These are phyloP conservation scores for Coemansia sp. DNA, from an alignment of 192 early-diverging fungal genomes.

Conservation along the genomic window DNA sequence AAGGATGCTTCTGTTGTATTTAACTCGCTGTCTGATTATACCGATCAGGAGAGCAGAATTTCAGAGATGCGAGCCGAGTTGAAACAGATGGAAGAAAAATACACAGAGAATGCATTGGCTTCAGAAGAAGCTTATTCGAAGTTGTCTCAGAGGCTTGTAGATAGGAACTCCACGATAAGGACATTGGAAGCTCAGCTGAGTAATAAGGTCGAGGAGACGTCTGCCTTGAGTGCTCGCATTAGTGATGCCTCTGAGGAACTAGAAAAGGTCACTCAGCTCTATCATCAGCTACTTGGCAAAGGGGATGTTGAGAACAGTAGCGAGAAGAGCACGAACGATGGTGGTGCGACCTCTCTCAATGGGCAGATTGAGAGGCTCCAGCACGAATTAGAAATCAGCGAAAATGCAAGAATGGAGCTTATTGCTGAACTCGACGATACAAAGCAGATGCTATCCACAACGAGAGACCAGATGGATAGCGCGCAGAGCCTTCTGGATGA, in stretches of 20 bases:
- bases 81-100: not conserved
- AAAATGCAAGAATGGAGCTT: conserved; percentile 2
- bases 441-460: not conserved
- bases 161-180: not conserved
- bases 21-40: not conserved
- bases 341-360: conserved; percentile 7
- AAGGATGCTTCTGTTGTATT: not conserved
- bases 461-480: not conserved
- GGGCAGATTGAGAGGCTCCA: conserved; percentile 33
- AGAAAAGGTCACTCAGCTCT: conserved; percentile 12
- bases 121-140: conserved; percentile 6
- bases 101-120: conserved; percentile 10
- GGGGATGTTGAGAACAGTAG: conserved; percentile 18
- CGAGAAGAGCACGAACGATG: conserved; percentile 14
- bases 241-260: conserved; percentile 22
- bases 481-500: conserved; percentile 40
- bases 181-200: conserved; percentile 5
- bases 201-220: conserved; percentile 1
- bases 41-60: not conserved
- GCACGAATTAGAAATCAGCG: conserved; percentile 18
- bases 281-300: conserved; percentile 22
- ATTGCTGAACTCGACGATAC: not conserved
- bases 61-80: not conserved
- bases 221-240: conserved; percentile 17
- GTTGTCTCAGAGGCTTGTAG: conserved; percentile 5